Conservation (phyloP, 2,329 filamentous ascomycete species). For the Arthrobotrys musiformis region DNA sequence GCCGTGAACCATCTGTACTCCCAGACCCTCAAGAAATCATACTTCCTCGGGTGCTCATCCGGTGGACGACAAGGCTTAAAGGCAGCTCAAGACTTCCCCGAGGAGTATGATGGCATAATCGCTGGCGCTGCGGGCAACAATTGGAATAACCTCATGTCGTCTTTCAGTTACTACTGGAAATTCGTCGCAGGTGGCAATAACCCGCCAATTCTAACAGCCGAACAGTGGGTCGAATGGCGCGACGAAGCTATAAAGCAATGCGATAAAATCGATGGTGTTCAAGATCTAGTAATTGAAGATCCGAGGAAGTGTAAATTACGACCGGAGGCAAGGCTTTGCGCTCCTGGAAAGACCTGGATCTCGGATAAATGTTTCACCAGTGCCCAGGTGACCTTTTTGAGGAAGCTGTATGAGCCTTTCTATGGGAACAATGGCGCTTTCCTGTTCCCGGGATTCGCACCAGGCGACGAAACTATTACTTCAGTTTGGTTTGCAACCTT, state of each 20-base stretch:
- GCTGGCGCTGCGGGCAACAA: constrained; percentile 64
- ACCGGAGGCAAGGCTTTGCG: constrained; percentile 61
- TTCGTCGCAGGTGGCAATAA: constrained; percentile 61
- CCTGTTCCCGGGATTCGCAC: constrained; percentile 58
- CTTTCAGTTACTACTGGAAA: constrained; percentile 64
- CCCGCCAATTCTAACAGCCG: constrained; percentile 59
- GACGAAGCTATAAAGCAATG: constrained; percentile 65
- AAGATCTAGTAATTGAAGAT: constrained; percentile 65
- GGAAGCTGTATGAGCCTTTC: constrained; percentile 61
- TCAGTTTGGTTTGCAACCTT: constrained; percentile 10
- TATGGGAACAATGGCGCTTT: constrained; percentile 61
- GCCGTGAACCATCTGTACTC: constrained; percentile 28
- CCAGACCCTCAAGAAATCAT: constrained; percentile 62
- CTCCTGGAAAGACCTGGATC: constrained; percentile 19
- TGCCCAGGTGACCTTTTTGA: constrained; percentile 60
- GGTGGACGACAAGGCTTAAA: constrained; percentile 66
- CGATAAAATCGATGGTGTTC: constrained; percentile 66
- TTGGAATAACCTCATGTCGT: constrained; percentile 65
- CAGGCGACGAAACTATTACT: constrained; percentile 36
- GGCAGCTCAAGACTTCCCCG: constrained; percentile 64
- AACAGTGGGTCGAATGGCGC: constrained; percentile 61
- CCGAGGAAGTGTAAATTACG: constrained; percentile 61
- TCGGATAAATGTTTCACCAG: constrained; percentile 59
- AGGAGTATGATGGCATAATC: constrained; percentile 67
- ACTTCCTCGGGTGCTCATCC: constrained; percentile 66